phyloP scores from a whole-genome alignment of 768 basidiomycete species.

The Leucosporidium creatinivorum region DNA sequence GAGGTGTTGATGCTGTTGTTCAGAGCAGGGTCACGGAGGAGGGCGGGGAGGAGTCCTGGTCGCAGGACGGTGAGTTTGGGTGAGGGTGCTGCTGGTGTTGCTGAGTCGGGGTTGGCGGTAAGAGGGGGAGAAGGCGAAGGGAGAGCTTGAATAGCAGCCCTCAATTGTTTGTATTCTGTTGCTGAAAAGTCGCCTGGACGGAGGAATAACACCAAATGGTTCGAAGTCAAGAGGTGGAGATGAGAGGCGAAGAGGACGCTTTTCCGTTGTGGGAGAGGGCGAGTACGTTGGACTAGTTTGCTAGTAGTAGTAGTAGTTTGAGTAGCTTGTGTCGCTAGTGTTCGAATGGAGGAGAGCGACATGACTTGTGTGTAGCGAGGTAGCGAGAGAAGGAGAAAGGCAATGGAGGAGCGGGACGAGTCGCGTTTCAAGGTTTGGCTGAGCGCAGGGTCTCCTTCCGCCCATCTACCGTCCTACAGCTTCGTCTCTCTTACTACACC shows the following conservation, averaged over 20 bases:
- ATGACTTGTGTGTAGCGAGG: background rate
- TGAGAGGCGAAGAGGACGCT: constrained; percentile 74
- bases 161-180: constrained; percentile 58
- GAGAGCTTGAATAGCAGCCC: constrained; percentile 53
- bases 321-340: background rate
- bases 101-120: constrained; percentile 33
- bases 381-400: background rate
- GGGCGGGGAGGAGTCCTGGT: constrained; percentile 71
- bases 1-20: constrained; percentile 49
- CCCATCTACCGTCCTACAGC: background rate
- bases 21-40: constrained; percentile 42
- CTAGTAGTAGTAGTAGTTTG: background rate
- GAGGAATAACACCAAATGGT: constrained; percentile 56
- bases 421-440: background rate
- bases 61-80: constrained; percentile 64
- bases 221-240: constrained; percentile 56
- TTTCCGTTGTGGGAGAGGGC: constrained; percentile 72
- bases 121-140: constrained; percentile 43
- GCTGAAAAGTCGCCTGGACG: constrained; percentile 69
- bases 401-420: background rate
- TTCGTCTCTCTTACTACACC: background rate
- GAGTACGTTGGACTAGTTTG: constrained; percentile 39
- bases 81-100: constrained; percentile 7
- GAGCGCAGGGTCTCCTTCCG: background rate
- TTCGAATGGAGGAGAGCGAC: background rate